Percentiles rank a stretch among this genome's conserved stretches.
phyloP scores from a whole-genome alignment of 306 rosid species.

The Cicer arietinum region DNA sequence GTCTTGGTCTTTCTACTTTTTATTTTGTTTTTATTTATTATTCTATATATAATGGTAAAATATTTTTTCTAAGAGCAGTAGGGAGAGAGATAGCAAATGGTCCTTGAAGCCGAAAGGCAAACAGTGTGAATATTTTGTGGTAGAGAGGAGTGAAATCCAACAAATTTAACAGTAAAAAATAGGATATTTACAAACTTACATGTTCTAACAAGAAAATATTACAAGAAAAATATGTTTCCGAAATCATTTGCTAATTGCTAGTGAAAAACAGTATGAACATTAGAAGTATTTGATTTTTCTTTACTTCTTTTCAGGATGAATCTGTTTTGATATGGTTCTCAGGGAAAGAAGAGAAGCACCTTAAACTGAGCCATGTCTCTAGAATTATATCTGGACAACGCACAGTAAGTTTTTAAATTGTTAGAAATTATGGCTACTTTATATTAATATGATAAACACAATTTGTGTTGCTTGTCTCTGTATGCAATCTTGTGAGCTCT shows the following conservation, averaged over 20 bases:
- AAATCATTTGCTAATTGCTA: constrained; percentile 12
- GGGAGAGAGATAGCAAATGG: constrained; percentile 21
- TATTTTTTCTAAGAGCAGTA: constrained; percentile 23
- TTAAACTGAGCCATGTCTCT: constrained; percentile 88
- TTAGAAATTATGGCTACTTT: constrained; percentile 32
- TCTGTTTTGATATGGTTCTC: constrained; percentile 97
- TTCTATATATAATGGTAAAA: constrained; percentile 18
- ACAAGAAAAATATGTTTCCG: constrained; percentile 23
- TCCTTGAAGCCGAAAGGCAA: constrained; percentile 23
- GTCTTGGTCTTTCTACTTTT: constrained; percentile 34
- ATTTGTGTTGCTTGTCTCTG: constrained; percentile 24
- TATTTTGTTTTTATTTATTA: constrained; percentile 30
- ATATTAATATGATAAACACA: constrained; percentile 38
- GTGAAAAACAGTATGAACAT: not conserved
- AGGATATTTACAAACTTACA: not conserved
- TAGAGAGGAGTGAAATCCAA: constrained; percentile 16
- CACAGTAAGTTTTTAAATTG: constrained; percentile 69
- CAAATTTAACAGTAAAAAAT: constrained; percentile 27
- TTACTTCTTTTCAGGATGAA: constrained; percentile 79
- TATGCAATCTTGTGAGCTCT: constrained; percentile 37
- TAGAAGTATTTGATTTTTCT: constrained; percentile 41
- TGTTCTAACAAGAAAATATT: constrained; percentile 23
- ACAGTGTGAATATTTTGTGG: constrained; percentile 32
- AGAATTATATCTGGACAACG: constrained; percentile 98
- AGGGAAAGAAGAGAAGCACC: constrained; percentile 96